phyloP scores from a whole-genome alignment of 2,329 filamentous ascomycete genomes.

The Arthroderma sp. region DNA sequence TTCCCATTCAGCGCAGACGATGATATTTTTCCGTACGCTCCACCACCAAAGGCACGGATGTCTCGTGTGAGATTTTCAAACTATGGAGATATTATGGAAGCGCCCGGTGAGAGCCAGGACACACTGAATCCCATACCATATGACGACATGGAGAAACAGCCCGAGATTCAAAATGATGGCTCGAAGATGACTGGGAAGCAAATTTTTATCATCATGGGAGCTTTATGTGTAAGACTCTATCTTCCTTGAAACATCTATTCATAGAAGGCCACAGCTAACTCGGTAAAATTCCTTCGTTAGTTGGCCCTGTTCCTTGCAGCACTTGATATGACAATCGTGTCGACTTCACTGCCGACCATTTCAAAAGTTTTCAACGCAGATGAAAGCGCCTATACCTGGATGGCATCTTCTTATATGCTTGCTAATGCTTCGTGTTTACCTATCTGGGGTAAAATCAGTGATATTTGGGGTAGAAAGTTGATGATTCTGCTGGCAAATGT shows the following conservation, averaged over 20 bases:
- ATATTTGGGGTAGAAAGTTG: constrained; percentile 55
- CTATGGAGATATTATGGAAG: no score
- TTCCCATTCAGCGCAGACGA: constrained; percentile 3
- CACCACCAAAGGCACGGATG: neutral
- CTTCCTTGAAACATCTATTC: neutral
- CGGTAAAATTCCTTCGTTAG: constrained; percentile 13
- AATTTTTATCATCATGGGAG: constrained; percentile 9
- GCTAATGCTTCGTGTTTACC: constrained; percentile 30
- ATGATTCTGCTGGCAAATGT: constrained; percentile 48
- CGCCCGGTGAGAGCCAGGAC: constrained; percentile 1
- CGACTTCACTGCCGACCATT: constrained; percentile 24
- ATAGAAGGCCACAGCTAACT: neutral
- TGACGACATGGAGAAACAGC: neutral
- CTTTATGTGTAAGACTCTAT: constrained; percentile 11
- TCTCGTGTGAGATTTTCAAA: neutral
- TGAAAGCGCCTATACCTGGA: constrained; percentile 25
- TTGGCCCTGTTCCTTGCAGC: constrained; percentile 49
- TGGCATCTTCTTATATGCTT: constrained; percentile 25
- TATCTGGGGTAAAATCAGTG: constrained; percentile 48
- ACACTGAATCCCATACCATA: neutral
- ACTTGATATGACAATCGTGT: constrained; percentile 39
- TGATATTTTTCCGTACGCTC: constrained; percentile 2
- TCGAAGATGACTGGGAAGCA: constrained; percentile 9
- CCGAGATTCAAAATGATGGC: constrained; percentile 1
- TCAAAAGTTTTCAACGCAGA: constrained; percentile 20